Evolutionary conservation across 75 land plant genomes (phyloP).

Genomic region (Pseudotsuga menziesii): DNA sequence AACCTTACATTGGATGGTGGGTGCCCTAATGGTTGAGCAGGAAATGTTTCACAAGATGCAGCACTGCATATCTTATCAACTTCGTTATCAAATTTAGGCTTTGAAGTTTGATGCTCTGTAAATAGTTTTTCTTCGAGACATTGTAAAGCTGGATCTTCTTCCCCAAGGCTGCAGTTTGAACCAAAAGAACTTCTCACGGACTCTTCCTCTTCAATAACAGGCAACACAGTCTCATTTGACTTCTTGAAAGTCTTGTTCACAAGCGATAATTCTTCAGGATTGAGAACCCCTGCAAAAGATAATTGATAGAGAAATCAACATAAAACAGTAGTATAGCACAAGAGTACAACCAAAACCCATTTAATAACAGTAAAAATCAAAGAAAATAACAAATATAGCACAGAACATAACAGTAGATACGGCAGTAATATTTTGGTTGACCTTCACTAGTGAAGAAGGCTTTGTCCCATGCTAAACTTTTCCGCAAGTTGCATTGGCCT

Average conservation of each 20-base stretch:
- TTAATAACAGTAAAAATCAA: background rate
- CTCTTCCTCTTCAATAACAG: conserved; percentile 46
- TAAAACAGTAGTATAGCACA: background rate
- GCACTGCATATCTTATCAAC: background rate
- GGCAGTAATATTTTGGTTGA: background rate
- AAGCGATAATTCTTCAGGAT: conserved; percentile 71
- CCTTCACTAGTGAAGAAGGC: conserved; percentile 92
- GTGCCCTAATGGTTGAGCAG: conserved; percentile 1
- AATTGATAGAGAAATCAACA: background rate
- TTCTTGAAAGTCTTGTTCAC: conserved; percentile 36
- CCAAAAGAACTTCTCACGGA: conserved; percentile 34
- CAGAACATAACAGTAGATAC: background rate
- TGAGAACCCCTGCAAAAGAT: conserved; percentile 64
- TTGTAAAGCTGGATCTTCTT: conserved; percentile 37
- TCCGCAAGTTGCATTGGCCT: conserved; percentile 59
- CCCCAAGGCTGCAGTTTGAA: conserved; percentile 29
- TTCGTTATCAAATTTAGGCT: too few relatives aligned
- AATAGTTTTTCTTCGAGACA: conserved; percentile 46
- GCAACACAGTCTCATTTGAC: conserved; percentile 10
- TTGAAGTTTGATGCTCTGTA: conserved; percentile 43
- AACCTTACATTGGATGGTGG: background rate
- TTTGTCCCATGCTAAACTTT: conserved; percentile 92
- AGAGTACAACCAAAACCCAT: background rate
- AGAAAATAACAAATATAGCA: background rate
- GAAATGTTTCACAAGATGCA: background rate